phyloP scores from a whole-genome alignment of 2,329 filamentous ascomycete species.

The Elsinoe fawcettii region DNA sequence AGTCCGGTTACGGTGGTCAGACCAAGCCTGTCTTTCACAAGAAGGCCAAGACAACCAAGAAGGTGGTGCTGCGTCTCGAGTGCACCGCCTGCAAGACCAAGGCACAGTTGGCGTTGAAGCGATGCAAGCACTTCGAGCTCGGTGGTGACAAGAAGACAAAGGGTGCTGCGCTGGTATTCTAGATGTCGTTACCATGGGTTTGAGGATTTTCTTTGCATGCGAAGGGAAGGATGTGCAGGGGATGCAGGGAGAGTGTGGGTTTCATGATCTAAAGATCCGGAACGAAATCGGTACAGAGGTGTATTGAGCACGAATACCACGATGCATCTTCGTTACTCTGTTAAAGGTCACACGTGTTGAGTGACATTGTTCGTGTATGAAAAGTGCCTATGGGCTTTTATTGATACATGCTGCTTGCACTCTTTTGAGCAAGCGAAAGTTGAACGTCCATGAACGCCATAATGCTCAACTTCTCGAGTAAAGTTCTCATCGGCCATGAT shows the following conservation, averaged over 20 bases:
- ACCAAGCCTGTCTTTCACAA: constrained; percentile 99
- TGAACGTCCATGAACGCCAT: background rate
- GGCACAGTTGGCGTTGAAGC: constrained; percentile 95
- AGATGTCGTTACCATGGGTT: constrained; percentile 42
- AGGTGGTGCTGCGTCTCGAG: constrained; percentile 97
- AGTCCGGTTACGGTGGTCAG: constrained; percentile 99
- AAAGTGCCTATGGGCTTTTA: background rate
- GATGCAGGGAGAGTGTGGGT: background rate
- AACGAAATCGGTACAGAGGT: background rate
- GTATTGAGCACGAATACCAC: constrained; percentile 13
- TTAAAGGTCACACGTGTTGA: background rate
- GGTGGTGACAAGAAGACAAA: constrained; percentile 99
- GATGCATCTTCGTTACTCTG: constrained; percentile 11
- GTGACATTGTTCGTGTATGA: background rate
- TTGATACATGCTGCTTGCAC: background rate
- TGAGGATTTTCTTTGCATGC: background rate
- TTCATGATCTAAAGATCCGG: background rate
- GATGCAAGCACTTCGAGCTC: constrained; percentile 99
- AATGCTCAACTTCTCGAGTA: background rate
- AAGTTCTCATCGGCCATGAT: background rate
- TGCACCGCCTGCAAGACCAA: constrained; percentile 98
- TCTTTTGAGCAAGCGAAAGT: background rate
- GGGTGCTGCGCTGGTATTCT: constrained; percentile 99
- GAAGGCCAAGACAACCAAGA: constrained; percentile 99
- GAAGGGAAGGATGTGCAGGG: background rate